Evolutionary conservation across 306 rosid species (phyloP), one percentile per base, ranked within the genome.

Genomic region (Malus sylvestris): DNA sequence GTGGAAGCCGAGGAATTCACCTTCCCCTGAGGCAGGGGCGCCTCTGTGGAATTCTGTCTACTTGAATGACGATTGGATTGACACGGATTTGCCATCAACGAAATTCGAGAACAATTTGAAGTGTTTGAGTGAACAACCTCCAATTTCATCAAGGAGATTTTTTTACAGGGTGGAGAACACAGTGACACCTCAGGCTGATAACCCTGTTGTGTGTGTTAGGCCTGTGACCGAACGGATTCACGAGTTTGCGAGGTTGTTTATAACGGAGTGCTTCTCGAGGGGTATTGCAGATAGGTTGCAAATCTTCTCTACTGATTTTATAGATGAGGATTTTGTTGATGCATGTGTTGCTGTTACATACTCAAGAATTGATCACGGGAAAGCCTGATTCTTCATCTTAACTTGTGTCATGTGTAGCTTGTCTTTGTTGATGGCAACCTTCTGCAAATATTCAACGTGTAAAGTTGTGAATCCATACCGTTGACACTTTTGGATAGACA

Each of bases 91-190:
- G 67, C 98, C 98, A 9, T 89, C 89, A 1, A 94, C 96, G 0
- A 94, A 94, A 52, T 94, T 94, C 22, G 90, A 92, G 13, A 86
- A 89, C 32, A 94, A 94, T 63, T 51, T 92, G 83, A 88, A 94
- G 85, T 81, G 81, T 83, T 71, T 92, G 89, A 73, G 89, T 22
- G 88, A 87, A 74, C 96, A 90, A 12, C 79, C 89, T 2, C 82
- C 95, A 25, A 87, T 80, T 71, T n/a, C 86, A 8, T 68, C 88
- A 0, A 84, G 98, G 76, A 92, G 83, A 14, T 94, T 79, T 72
- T 94, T 94, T 64, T 89, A 94, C 44, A 89, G 97, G 81, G 89
- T 94, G 80, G 97, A 94, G 91, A 94, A 94, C 67, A 92, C 96
- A 10, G 95, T 85, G 19, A 94, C 97, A 0, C 95, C 98, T 0